Conservation (phyloP, 2,329 filamentous ascomycete species). For the Cladophialophora exuberans region DNA sequence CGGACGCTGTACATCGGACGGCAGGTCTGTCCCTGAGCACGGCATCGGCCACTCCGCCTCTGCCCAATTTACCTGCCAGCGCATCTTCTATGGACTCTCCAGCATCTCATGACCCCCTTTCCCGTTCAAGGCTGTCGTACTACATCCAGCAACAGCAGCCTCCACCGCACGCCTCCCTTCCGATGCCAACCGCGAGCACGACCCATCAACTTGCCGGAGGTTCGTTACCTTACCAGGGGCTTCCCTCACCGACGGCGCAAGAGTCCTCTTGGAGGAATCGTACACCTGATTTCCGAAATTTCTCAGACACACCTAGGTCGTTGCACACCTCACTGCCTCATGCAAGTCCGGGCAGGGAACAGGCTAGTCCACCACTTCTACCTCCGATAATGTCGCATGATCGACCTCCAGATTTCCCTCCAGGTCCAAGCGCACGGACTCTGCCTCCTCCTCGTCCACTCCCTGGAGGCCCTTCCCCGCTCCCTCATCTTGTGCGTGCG, state of each 20-base stretch:
- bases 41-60: slow-evolving; percentile 23
- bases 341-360: slow-evolving; percentile 11
- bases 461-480: slow-evolving; percentile 1
- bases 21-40: slow-evolving; percentile 25
- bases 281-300: slow-evolving; percentile 19
- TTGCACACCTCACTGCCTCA: slow-evolving; percentile 15
- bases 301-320: slow-evolving; percentile 18
- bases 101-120: slow-evolving; percentile 18
- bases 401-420: slow-evolving; percentile 16
- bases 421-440: slow-evolving; percentile 14
- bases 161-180: background rate
- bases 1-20: slow-evolving; percentile 27
- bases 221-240: slow-evolving; percentile 4
- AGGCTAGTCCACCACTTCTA: slow-evolving; percentile 13
- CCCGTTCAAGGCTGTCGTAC: slow-evolving; percentile 19
- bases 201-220: background rate
- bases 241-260: slow-evolving; percentile 20
- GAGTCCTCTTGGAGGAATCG: slow-evolving; percentile 25
- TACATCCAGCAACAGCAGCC: slow-evolving; percentile 20
- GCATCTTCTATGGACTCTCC: slow-evolving; percentile 9
- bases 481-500: slow-evolving; percentile 11
- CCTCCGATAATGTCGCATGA: slow-evolving; percentile 23
- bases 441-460: slow-evolving; percentile 24
- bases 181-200: slow-evolving; percentile 1
- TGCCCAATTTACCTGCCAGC: slow-evolving; percentile 12